Evolutionary conservation across 148 eudicot species (phyloP), one percentile per base, ranked within the genome.

Genomic region (Heliamphora exappendiculata): DNA sequence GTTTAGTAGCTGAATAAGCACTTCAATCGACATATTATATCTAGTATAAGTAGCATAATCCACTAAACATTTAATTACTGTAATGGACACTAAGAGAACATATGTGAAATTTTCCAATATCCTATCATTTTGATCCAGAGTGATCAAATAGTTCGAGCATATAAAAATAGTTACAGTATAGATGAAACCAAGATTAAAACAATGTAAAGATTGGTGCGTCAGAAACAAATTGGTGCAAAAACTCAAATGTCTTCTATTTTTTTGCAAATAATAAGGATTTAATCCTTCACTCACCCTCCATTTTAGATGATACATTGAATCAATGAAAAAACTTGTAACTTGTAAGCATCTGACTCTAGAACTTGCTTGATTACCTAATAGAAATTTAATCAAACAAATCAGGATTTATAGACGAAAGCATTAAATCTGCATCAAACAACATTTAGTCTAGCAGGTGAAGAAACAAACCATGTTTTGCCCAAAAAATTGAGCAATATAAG

Each of bases 401-500:
- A 44, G 41, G 54, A 60, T 42, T 39, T 62, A 28, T 42, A 34
- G 53, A 33, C 26, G 58, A 62, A 62, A 29, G 39, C 14, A 71
- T 7, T 9, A 17, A 31, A 36, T 71, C 16, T 20, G 11, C 65
- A 57, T n/a, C 53, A 69, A 33, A 58, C 33, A 72, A 54, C 70
- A 78, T 33, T 47, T 39, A 58, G 24, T 78, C 57, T 50, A 17
- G 31, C n/a, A 75, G 59, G 70, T 75, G 60, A 39, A 60, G 69
- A 42, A 69, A 85, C 87, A 64, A 41, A 93, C 98, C 90, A 81
- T 77, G 78, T 78, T 77, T 79, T 85, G 68, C 70, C 88, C 87
- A 86, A 71, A 47, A 82, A 72, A 55, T 91, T 73, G 70, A 91
- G 92, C 67, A 94, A 82, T 76, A 94, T 76, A 84, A 94, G 85